Base-by-base conservation (phyloP, 176 grass and related monocot species). In the Urochloa ruziziensis region DNA sequence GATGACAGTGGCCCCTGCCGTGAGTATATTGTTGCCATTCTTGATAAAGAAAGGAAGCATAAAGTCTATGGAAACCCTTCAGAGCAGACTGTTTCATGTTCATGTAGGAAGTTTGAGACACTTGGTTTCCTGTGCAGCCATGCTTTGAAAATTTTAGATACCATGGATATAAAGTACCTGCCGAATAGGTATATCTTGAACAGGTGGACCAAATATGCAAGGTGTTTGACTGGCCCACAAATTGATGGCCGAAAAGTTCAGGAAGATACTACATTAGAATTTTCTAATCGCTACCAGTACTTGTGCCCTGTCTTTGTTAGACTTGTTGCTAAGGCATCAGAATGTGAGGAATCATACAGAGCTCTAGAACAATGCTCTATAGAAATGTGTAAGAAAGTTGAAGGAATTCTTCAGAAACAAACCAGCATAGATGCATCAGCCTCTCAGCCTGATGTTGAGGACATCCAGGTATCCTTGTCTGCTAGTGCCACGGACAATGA, bases 131-230 rank as follows among this genome's bases (percentile, higher is more conserved):
- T 88, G 62, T 92, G 85, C 64, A 88, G 90, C 25, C 93, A 95
- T 88, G 82, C 93, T 30, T 68, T 95, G 39, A 92, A 95, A 87
- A 76, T 88, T 67, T 54, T 92, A 16, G 93, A 95, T 83, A 73
- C 74, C 10, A 95, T 95, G 87, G 88, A 92, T 66, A 87, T 95
- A 67, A 92, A 95, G 77, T 82, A 86, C 68, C 57, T 95, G 15
- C 87, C 93, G 19, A 79, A 81, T 21, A n/a, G 78, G 51, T 92
- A 95, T 44, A 69, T 95, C 19, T 63, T 88, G 47, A 95, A 85
- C 62, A 74, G 93, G 58, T 92, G 88, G 93, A 88, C 82, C 36
- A 95, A 90, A 77, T 24, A 70, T 49, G 82, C 85, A 46, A 87
- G 88, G 25, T 64, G 61, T 30, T 69, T 85, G 15, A 73, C 71